phyloP scores from a whole-genome alignment of 1,284 basidiomycete genomes.

The Tilletia walkeri region DNA sequence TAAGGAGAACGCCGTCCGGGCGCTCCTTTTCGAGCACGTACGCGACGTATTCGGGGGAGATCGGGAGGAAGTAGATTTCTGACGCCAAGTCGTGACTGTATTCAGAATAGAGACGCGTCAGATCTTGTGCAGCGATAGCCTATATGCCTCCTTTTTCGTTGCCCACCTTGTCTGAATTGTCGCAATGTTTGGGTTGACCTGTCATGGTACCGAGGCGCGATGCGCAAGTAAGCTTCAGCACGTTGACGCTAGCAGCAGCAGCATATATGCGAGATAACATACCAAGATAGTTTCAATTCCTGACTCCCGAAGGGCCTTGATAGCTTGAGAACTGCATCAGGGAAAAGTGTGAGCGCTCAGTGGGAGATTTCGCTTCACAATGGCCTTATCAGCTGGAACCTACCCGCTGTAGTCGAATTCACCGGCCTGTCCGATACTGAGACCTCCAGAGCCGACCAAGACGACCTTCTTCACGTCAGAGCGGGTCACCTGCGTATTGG shows the following conservation, averaged over 20 bases:
- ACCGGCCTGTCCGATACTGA: conserved; percentile 96
- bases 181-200: conserved; percentile 55
- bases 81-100: conserved; percentile 93
- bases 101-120: conserved; percentile 62
- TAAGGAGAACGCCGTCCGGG: conserved; percentile 93
- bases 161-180: conserved; percentile 47
- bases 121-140: background rate
- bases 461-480: conserved; percentile 90
- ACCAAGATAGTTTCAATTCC: conserved; percentile 85
- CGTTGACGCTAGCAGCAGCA: too few relatives aligned
- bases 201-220: conserved; percentile 87
- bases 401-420: conserved; percentile 97
- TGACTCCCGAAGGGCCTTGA: conserved; percentile 95
- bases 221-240: conserved; percentile 79
- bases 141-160: conserved; percentile 48
- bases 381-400: conserved; percentile 27
- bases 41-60: conserved; percentile 95
- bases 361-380: background rate
- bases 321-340: conserved; percentile 76
- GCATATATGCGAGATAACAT: background rate
- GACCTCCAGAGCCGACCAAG: conserved; percentile 92
- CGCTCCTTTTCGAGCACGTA: conserved; percentile 98
- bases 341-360: conserved; percentile 1
- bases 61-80: conserved; percentile 77
- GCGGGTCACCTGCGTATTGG: conserved; percentile 22